Percentiles rank a stretch among this genome's conserved stretches.
These are phyloP conservation scores for Collariella sp. DNA, from an alignment of 495 filamentous ascomycete genomes.

Conservation along the genomic window DNA sequence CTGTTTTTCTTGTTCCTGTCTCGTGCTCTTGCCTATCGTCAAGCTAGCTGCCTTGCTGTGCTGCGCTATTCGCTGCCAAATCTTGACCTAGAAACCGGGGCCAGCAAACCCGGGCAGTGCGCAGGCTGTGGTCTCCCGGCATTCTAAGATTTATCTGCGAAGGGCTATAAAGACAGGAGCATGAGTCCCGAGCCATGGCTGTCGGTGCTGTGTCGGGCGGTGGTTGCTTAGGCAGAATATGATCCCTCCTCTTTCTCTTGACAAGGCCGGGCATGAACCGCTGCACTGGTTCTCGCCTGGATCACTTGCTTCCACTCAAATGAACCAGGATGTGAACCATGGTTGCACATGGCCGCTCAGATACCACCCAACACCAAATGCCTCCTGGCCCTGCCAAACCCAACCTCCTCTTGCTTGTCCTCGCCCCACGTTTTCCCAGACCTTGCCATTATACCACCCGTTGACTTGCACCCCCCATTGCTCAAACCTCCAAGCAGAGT, in stretches of 20 bases:
- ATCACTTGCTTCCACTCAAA: conserved; percentile 6
- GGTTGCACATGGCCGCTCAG: background rate
- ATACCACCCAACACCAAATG: conserved; percentile 1
- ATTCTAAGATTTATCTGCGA: conserved; percentile 41
- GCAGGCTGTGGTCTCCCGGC: conserved; percentile 21
- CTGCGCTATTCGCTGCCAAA: conserved; percentile 45
- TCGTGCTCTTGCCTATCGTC: conserved; percentile 51
- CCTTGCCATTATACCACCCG: no score
- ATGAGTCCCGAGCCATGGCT: conserved; percentile 21
- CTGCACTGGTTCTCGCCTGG: conserved; percentile 6
- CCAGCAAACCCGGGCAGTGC: conserved; percentile 2
- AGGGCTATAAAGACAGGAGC: conserved; percentile 40
- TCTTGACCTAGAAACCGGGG: conserved; percentile 27
- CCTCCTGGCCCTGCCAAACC: background rate
- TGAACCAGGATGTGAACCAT: background rate
- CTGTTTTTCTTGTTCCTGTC: conserved; percentile 37
- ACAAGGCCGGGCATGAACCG: conserved; percentile 4
- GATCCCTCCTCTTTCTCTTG: conserved; percentile 22
- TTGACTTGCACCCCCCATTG: no score
- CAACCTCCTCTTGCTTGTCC: conserved; percentile 9
- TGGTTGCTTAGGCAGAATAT: background rate
- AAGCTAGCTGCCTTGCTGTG: conserved; percentile 43
- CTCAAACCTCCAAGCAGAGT: no score
- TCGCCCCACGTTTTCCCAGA: no score
- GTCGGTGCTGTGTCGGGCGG: conserved; percentile 2